phyloP scores from a whole-genome alignment of 2,329 filamentous ascomycete genomes.

The Pyrenophora teres region DNA sequence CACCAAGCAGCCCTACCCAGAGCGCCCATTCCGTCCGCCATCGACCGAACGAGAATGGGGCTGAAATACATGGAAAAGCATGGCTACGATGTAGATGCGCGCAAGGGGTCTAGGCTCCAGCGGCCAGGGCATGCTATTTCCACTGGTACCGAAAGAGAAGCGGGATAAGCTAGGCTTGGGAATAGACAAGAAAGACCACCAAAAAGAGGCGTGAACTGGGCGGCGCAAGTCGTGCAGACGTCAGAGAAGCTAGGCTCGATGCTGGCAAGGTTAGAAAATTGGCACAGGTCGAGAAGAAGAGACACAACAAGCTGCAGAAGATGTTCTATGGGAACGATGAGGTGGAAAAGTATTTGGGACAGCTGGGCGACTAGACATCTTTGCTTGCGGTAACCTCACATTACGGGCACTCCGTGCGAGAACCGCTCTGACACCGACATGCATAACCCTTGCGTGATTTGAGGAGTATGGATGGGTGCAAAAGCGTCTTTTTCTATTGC shows the following conservation, averaged over 20 bases:
- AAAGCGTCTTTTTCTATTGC: background rate
- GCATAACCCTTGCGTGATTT: background rate
- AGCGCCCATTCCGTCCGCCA: constrained; percentile 71
- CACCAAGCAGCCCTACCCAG: constrained; percentile 73
- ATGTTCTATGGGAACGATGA: constrained; percentile 78
- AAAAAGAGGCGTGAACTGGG: constrained; percentile 48
- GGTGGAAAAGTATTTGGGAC: constrained; percentile 72
- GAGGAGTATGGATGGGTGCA: too few relatives aligned
- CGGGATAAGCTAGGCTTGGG: constrained; percentile 77
- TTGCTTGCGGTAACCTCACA: too few relatives aligned
- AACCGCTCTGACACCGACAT: background rate
- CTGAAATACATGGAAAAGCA: constrained; percentile 67
- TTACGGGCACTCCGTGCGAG: too few relatives aligned
- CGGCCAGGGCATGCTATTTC: constrained; percentile 72
- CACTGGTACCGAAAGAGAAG: constrained; percentile 74
- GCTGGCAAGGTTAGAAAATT: constrained; percentile 71
- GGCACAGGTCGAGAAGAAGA: constrained; percentile 66
- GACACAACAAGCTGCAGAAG: constrained; percentile 66
- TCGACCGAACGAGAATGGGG: constrained; percentile 73
- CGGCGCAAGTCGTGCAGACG: constrained; percentile 36
- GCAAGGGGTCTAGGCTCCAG: constrained; percentile 72
- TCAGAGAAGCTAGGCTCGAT: constrained; percentile 57
- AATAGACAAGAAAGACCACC: constrained; percentile 49
- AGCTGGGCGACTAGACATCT: constrained; percentile 16
- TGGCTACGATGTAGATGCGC: constrained; percentile 76